Conservation (phyloP, 75 land plant species). For the Ceratopteris richardii region DNA sequence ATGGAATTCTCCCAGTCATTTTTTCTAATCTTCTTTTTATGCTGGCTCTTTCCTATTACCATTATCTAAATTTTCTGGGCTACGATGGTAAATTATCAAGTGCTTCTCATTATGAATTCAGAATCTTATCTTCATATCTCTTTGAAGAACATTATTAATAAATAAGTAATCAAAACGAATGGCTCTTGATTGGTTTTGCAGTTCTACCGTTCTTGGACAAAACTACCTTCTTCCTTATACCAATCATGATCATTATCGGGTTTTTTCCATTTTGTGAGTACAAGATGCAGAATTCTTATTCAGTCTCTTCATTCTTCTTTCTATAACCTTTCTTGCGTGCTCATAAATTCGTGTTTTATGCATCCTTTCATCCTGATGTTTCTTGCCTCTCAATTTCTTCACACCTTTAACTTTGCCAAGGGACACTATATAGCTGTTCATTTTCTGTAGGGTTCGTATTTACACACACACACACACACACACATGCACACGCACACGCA, state of each 20-base stretch:
- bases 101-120: neutral
- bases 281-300: neutral
- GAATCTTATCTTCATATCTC: neutral
- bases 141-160: neutral
- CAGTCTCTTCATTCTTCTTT: neutral
- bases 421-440: neutral
- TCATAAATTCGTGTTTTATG: neutral
- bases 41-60: constrained; percentile 75
- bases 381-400: neutral
- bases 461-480: neutral
- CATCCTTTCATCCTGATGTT: neutral
- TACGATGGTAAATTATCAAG: constrained; percentile 63
- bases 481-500: neutral
- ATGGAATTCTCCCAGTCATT: constrained; percentile 72
- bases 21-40: constrained; percentile 84
- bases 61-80: constrained; percentile 91
- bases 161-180: neutral
- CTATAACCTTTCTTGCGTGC: neutral
- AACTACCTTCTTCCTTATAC: constrained; percentile 92
- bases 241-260: constrained; percentile 62
- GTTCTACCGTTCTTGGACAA: constrained; percentile 91
- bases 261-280: constrained; percentile 84
- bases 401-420: too few relatives aligned
- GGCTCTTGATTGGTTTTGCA: constrained; percentile 32
- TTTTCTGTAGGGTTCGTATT: neutral